Evolutionary conservation across 345 rosid species (phyloP).

Genomic region (Eucalyptus victrix): DNA sequence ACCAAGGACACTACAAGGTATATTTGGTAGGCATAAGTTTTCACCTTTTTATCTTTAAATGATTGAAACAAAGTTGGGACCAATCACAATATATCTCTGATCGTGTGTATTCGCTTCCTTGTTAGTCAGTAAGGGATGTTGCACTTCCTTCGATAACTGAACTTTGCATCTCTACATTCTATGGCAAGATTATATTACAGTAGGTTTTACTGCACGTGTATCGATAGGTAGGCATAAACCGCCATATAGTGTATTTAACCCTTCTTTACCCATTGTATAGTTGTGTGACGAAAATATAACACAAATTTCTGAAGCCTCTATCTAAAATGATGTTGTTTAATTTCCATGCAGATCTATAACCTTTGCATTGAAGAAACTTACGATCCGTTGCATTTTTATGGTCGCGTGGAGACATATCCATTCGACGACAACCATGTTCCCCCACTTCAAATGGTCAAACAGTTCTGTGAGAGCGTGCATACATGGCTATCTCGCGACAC

Average conservation of each 20-base stretch:
- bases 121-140: background rate
- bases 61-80: background rate
- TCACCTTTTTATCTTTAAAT: background rate
- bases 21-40: background rate
- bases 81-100: background rate
- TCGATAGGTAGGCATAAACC: background rate
- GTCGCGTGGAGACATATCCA: slow-evolving; percentile 73
- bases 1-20: slow-evolving; percentile 76
- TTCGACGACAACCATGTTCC: slow-evolving; percentile 96
- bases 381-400: slow-evolving; percentile 63
- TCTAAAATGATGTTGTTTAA: background rate
- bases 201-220: background rate
- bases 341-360: slow-evolving; percentile 47
- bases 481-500: slow-evolving; percentile 73
- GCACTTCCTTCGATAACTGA: background rate
- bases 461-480: slow-evolving; percentile 70
- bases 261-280: background rate
- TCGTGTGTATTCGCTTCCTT: background rate
- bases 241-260: background rate
- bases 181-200: background rate
- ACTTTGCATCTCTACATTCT: background rate
- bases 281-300: background rate
- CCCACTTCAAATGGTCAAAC: slow-evolving; percentile 58
- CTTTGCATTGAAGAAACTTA: slow-evolving; percentile 78
- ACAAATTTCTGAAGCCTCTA: background rate